Percentiles rank a stretch among this genome's conserved stretches.
Conservation (phyloP, 2,329 filamentous ascomycete genomes). For the Trichoderma atrobrunneum region DNA sequence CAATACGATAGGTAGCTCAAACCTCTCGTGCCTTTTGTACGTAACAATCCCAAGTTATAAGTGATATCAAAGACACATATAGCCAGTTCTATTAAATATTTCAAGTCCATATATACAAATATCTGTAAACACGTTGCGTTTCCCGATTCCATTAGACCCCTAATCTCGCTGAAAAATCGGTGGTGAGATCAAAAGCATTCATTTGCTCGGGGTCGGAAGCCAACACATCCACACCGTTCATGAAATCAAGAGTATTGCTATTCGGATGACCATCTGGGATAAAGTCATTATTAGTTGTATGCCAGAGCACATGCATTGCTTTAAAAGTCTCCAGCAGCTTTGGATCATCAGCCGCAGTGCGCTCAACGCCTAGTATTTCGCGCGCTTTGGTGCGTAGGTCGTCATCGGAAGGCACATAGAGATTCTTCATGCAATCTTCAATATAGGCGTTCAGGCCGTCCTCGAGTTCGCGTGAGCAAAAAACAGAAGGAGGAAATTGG, state of each 20-base stretch:
- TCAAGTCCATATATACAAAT: background rate
- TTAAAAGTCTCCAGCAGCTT: slow-evolving; percentile 3
- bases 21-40: too few species aligned
- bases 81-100: background rate
- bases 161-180: background rate
- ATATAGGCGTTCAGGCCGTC: slow-evolving; percentile 4
- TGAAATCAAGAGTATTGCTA: background rate
- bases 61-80: background rate
- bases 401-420: background rate
- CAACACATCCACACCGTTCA: background rate
- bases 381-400: slow-evolving; percentile 5
- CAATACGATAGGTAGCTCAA: background rate
- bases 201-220: background rate
- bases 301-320: slow-evolving; percentile 2
- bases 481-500: background rate
- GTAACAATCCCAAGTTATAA: too few species aligned
- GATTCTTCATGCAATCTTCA: background rate
- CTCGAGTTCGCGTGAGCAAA: slow-evolving; percentile 10
- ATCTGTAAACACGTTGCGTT: background rate
- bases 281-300: background rate
- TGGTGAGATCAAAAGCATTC: background rate
- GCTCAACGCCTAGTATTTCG: background rate
- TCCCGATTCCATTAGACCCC: background rate
- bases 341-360: slow-evolving; percentile 3
- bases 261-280: background rate